Evolutionary conservation across 2,329 filamentous ascomycete species (phyloP), one percentile per base, ranked within the genome.

Genomic region (Pseudocercospora cruenta): DNA sequence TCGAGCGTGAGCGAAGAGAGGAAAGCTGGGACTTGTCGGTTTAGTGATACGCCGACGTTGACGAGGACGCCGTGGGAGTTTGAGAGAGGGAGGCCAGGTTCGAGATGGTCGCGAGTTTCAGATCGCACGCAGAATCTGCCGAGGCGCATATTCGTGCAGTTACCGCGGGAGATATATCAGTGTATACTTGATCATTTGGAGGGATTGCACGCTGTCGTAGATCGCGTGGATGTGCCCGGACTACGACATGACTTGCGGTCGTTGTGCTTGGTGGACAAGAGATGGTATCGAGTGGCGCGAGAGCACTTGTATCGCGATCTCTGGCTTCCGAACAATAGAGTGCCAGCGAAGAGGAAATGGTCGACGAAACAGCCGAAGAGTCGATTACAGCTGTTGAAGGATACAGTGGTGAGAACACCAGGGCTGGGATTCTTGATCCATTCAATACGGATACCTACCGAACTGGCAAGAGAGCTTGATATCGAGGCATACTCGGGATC

Each of bases 91-190:
- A 57, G 66, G 26, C 67, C 68, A 6, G 60, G 39, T 19, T 67
- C 68, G 39, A 58, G 65, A 51, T 69, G 68, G 65, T 63, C 67
- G 43, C 66, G 69, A 62, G 58, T 55, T 39, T 67, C 64, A 8
- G 59, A 64, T 64, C 60, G 58, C 24, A 47, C 60, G 28, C 28
- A 31, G 63, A 62, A 68, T 49, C 63, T 79, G 21, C 73, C 78
- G 1, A 69, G 71, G 2, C 72, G 71, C n/a, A 55, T 80, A 0
- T 81, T 85, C 70, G 80, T 82, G 65, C 78, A 78, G 19, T 70
- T 88, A 6, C 86, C 86, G 0, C 76, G 80, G 54, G 82, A 85
- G 66, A 82, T 88, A 4, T 87, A 86, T 67, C 82, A 85, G 63
- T 84, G 81, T 64, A 85, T 88, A 43, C 68, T 87, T 10, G 76